Conservation (phyloP, 1,284 basidiomycete species). For the Ceratobasidium papillatum region DNA sequence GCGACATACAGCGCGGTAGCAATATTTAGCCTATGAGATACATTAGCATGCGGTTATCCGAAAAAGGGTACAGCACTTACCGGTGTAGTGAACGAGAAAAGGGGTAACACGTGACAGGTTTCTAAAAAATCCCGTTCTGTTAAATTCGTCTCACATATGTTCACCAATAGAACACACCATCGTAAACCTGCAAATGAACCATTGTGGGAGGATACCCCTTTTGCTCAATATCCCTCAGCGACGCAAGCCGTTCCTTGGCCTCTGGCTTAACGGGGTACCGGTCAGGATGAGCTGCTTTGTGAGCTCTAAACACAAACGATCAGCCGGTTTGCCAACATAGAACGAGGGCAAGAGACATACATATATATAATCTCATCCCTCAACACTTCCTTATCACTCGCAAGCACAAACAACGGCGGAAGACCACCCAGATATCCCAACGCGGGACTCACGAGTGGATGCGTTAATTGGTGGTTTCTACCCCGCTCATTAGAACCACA, state of each 20-base stretch:
- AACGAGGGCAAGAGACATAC: background rate
- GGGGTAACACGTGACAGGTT: slow-evolving; percentile 57
- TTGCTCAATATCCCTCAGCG: slow-evolving; percentile 68
- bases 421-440: slow-evolving; percentile 89
- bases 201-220: slow-evolving; percentile 69
- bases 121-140: background rate
- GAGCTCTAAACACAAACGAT: slow-evolving; percentile 59
- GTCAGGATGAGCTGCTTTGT: slow-evolving; percentile 88
- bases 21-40: slow-evolving; percentile 65
- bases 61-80: slow-evolving; percentile 1
- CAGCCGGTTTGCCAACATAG: background rate
- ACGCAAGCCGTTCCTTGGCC: slow-evolving; percentile 69
- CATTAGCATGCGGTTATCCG: background rate
- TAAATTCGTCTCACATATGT: background rate
- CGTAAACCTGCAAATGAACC: slow-evolving; percentile 85
- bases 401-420: slow-evolving; percentile 86
- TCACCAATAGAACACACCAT: no score
- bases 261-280: slow-evolving; percentile 73
- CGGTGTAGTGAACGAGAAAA: slow-evolving; percentile 53
- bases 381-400: slow-evolving; percentile 90
- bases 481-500: slow-evolving; percentile 42
- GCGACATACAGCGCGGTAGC: slow-evolving; percentile 51
- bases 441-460: slow-evolving; percentile 88
- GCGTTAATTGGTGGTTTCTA: slow-evolving; percentile 63
- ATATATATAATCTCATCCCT: slow-evolving; percentile 91